phyloP scores from a whole-genome alignment of 2,329 filamentous ascomycete genomes.

The Beauveria sp. region DNA sequence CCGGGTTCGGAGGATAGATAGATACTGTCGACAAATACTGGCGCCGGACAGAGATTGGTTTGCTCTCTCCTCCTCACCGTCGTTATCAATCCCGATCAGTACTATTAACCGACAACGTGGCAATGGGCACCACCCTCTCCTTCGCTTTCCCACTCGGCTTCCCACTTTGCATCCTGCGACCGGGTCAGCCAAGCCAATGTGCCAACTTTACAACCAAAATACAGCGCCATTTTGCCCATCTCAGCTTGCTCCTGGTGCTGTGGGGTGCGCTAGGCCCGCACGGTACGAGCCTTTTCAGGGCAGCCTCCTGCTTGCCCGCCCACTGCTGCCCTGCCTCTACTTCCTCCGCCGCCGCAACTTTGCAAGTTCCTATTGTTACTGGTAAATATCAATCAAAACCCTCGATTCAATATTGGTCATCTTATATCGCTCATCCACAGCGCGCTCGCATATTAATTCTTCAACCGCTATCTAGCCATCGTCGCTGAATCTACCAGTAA shows the following conservation, averaged over 20 bases:
- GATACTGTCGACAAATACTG: not conserved
- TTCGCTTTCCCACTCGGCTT: not conserved
- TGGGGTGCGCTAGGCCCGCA: slow-evolving; percentile 1
- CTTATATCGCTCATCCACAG: not conserved
- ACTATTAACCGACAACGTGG: too few species aligned
- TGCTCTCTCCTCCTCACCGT: too few species aligned
- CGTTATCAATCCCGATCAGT: too few species aligned
- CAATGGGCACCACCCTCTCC: not conserved
- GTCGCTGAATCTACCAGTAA: not conserved
- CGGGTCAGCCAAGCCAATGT: not conserved
- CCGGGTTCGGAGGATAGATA: not conserved
- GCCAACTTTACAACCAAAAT: not conserved
- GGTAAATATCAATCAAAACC: not conserved
- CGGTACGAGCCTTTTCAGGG: slow-evolving; percentile 8
- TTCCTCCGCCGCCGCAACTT: too few species aligned
- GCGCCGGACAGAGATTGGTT: too few species aligned
- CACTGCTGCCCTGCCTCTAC: too few species aligned
- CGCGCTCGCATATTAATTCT: too few species aligned
- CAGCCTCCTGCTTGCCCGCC: not conserved
- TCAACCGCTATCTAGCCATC: not conserved
- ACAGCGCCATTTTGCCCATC: not conserved
- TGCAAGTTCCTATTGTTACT: not conserved
- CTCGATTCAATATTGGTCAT: not conserved
- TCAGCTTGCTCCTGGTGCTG: not conserved
- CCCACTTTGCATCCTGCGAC: not conserved